Percentiles rank a stretch among this genome's conserved stretches.
Evolutionary conservation across 768 basidiomycete genomes (phyloP).

Genomic region (Cystoderma amianthinum): DNA sequence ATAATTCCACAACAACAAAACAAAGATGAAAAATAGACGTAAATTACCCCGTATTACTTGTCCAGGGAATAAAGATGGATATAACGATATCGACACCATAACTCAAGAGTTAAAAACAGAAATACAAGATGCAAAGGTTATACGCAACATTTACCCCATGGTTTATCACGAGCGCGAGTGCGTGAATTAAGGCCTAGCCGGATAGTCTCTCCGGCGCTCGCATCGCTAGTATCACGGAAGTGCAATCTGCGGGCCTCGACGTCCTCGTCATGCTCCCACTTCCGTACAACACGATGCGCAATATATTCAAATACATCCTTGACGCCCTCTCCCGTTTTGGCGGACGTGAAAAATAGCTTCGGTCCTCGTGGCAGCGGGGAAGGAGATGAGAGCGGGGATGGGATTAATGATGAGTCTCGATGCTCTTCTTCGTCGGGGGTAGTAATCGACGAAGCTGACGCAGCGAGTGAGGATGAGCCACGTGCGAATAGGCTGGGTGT

Average conservation of each 20-base stretch:
- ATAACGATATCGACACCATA: neutral
- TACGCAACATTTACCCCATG: too few relatives aligned
- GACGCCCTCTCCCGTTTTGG: constrained; percentile 73
- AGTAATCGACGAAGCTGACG: neutral
- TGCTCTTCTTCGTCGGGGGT: constrained; percentile 2
- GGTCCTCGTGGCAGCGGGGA: constrained; percentile 9
- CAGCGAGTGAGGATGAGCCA: constrained; percentile 9
- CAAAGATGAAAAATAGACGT: neutral
- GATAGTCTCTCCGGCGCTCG: neutral
- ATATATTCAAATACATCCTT: constrained; percentile 73
- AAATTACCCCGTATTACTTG: too few relatives aligned
- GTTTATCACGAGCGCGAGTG: too few relatives aligned
- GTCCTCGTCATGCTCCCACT: constrained; percentile 65
- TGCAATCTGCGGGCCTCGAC: constrained; percentile 34
- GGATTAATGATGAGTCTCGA: neutral
- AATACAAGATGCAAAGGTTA: too few relatives aligned
- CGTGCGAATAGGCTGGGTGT: constrained; percentile 53
- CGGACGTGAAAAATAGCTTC: constrained; percentile 63
- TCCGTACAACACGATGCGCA: constrained; percentile 48
- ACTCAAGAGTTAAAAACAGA: too few relatives aligned
- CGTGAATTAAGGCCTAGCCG: neutral
- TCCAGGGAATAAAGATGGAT: neutral
- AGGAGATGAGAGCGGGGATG: constrained; percentile 3
- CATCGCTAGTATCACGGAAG: neutral
- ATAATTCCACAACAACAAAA: neutral